Percentiles rank a stretch among this genome's conserved stretches.
These are phyloP conservation scores for Ustilaginoidea virens DNA, from an alignment of 2,329 filamentous ascomycete species.

Conservation along the genomic window DNA sequence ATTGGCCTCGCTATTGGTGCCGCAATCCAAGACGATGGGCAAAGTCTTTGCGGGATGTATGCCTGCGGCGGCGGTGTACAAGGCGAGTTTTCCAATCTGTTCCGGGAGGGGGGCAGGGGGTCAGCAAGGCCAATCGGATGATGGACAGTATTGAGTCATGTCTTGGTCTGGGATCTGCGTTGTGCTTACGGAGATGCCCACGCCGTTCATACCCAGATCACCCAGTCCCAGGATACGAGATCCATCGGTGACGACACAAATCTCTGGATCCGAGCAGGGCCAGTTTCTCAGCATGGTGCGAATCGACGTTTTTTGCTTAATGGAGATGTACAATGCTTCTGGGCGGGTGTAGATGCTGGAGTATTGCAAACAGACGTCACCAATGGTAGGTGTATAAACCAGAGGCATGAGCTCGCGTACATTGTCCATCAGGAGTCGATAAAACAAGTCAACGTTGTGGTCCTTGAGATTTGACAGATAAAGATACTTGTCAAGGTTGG, in stretches of 20 bases:
- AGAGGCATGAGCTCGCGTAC: constrained; percentile 65
- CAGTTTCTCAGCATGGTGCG: constrained; percentile 82
- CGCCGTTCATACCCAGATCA: constrained; percentile 90
- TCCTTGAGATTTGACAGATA: constrained; percentile 64
- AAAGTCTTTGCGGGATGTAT: constrained; percentile 80
- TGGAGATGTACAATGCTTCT: constrained; percentile 92
- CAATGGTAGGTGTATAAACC: constrained; percentile 82
- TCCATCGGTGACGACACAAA: constrained; percentile 92
- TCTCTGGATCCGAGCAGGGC: constrained; percentile 79
- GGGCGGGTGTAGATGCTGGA: constrained; percentile 90
- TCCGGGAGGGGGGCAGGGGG: background rate
- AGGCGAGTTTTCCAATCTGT: constrained; percentile 76
- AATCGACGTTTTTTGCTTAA: constrained; percentile 83
- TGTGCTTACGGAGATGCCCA: constrained; percentile 73
- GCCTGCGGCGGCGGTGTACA: constrained; percentile 91
- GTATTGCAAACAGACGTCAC: constrained; percentile 92
- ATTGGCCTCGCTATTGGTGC: constrained; percentile 51
- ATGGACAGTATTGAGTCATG: background rate
- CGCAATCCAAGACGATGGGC: constrained; percentile 51
- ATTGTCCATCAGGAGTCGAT: constrained; percentile 65
- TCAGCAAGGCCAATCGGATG: constrained; percentile 1
- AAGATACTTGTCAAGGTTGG: constrained; percentile 66
- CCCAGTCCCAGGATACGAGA: constrained; percentile 86
- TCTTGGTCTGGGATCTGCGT: background rate
- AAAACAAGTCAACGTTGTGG: constrained; percentile 69